Base-by-base conservation (phyloP, 179 eudicot species). In the Nepenthes alata region DNA sequence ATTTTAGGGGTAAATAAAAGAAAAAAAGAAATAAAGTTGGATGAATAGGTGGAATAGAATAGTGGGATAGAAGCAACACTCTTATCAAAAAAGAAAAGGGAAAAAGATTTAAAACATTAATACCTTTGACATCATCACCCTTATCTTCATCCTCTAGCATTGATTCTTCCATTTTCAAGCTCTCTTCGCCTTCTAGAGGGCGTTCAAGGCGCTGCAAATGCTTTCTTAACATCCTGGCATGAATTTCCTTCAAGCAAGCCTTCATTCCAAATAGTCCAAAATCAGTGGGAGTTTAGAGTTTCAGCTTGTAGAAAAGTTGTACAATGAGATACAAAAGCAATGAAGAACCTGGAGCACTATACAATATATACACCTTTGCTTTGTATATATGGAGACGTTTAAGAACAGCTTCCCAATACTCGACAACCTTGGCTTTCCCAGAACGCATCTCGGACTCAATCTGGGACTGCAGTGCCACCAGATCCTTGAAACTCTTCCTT, bases 321-420 rank as follows among this genome's bases (percentile, higher is more conserved):
- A n/a, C n/a, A 12, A 44, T 37, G 47, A 2, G 12, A 45, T 7
- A 56, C n/a, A 45, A 6, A 15, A 37, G 41, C 53, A 62, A 13
- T 14, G 34, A 5, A 50, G n/a, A 68, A 64, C 49, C 50, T 7
- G 61, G 15, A 39, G 45, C 4, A 36, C 57, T 44, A 69, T 0
- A 25, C 25, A 25, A 25, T 25, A 25, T 25, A 25, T 59, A 56
- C 62, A 93, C 98, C 91, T 94, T 94, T 53, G 99, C 99, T 83
- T 90, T 87, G 74, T 74, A 87, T 47, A 90, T 90, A 69, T 94
- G 89, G 68, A 94, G 90, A 44, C 97, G 87, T 69, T 90, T 94
- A 59, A 87, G 80, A 69, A 94, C 81, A 58, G 91, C 97, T 71
- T 94, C 99, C 99, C 99, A 94, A 67, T 74, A 94, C 74, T 94